A percentile compares a stretch with the other conserved stretches of the same genome.
These are phyloP conservation scores for Myxozyma lipomycoides DNA, from an alignment of 805 yeast species.

Conservation along the genomic window DNA sequence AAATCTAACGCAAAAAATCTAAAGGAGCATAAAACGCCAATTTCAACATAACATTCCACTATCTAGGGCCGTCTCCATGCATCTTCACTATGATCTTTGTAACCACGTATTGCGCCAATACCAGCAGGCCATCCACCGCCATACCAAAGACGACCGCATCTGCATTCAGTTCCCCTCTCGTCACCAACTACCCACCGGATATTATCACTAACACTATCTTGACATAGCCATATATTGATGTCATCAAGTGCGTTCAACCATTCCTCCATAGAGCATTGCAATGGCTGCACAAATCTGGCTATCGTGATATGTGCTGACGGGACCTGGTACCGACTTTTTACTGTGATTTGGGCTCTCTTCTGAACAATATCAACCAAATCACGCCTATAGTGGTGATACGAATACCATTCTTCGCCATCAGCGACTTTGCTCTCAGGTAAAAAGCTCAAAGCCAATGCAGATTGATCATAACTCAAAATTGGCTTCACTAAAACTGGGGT, in stretches of 20 bases:
- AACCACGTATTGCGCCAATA: neutral
- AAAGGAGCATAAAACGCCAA: too few relatives aligned
- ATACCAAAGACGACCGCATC: slow-evolving; percentile 30
- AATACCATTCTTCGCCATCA: slow-evolving; percentile 12
- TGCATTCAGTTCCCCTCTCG: slow-evolving; percentile 22
- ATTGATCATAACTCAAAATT: slow-evolving; percentile 19
- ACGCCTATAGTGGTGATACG: slow-evolving; percentile 26
- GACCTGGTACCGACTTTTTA: slow-evolving; percentile 25
- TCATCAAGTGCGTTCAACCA: slow-evolving; percentile 22
- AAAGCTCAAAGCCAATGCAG: slow-evolving; percentile 24
- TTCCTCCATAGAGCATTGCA: slow-evolving; percentile 7
- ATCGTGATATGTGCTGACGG: slow-evolving; percentile 31
- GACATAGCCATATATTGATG: slow-evolving; percentile 17
- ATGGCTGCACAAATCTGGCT: slow-evolving; percentile 25
- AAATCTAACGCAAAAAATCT: too few relatives aligned
- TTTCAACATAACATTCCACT: too few relatives aligned
- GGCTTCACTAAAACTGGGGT: slow-evolving; percentile 24
- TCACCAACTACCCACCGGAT: slow-evolving; percentile 24
- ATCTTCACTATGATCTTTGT: neutral
- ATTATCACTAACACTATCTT: neutral
- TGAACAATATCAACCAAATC: slow-evolving; percentile 16
- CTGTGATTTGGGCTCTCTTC: slow-evolving; percentile 13
- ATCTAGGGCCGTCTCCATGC: too few relatives aligned
- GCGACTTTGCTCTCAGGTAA: slow-evolving; percentile 10
- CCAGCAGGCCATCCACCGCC: slow-evolving; percentile 26